Base-by-base conservation (phyloP, 345 rosid species). In the Camelina laxa region DNA sequence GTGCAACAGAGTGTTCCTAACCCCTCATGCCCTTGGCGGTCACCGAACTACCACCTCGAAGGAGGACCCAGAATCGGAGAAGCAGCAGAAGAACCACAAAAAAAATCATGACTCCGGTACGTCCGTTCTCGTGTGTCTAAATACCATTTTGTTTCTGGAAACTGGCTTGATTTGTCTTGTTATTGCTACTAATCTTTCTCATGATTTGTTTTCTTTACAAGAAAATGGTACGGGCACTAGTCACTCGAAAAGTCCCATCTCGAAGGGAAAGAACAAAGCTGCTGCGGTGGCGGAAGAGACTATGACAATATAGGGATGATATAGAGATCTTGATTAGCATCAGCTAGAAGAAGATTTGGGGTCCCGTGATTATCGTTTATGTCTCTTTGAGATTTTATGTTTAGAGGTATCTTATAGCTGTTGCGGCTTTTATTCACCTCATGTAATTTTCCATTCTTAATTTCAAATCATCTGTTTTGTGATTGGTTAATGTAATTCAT, bases 141-240 rank as follows among this genome's bases (percentile, higher is more conserved):
- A 19, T 30, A 17, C 42, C 54, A 56, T 56, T 17, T 4, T 57
- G 0, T 13, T 17, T 6, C n/a, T 7, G n/a, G 12, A 19, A 16
- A 57, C 63, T 31, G 44, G 4, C 16, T 70, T 48, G 67, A 70
- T 47, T 58, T 57, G 15, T 20, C 30, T 41, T 31, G 1, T 41
- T 33, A 13, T 13, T 41, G n/a, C 6, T 41, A 4, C n/a, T 13
- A 6, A 39, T 71, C 17, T 21, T 48, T 17, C 1, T 45, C 19
- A 7, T 45, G 49, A 15, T 6, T 45, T 15, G 17, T 44, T 44
- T 15, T 6, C 17, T 45, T 45, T n/a, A n/a, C 50, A n/a, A n/a
- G 49, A n/a, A 19, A 45, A 45, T n/a, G 20, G 50, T 6, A 6
- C 19, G 20, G 50, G 48, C 8, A 5, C 48, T 9, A 9, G 44